Evolutionary conservation across 371 early-diverging fungal genomes (phyloP), one percentile per base, ranked within the genome.

Genomic region (Mortierella sp.): DNA sequence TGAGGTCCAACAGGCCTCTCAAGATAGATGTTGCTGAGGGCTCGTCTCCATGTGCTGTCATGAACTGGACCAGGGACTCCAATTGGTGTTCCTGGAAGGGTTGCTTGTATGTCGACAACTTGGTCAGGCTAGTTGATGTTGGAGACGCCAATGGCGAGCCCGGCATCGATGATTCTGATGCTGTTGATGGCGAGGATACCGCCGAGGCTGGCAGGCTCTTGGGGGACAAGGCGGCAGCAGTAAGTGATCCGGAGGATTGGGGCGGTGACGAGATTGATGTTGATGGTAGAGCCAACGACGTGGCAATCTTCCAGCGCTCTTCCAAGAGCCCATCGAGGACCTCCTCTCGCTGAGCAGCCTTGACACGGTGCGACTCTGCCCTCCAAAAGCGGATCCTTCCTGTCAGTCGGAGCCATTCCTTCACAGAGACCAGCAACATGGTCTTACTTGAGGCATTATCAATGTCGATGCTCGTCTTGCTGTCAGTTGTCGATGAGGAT

Each of bases 331-430:
- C 21, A 19, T 81, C 75, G 37, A 85, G 76, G 19, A 72, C 69
- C 24, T 40, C 43, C 46, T 81, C 81, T n/a, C 86, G 71, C 69
- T 81, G 69, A 19, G 72, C 78, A 21, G 79, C 54, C 69, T 85
- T 85, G 50, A 85, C 51, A 3, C 79, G 75, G 54, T 85, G 86
- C 8, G 86, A 85, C 69, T 85, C 86, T 57, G 76, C 74, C 67
- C 86, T 72, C 86, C 86, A 85, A 67, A 67, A 79, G 6, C 86
- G 78, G 67, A 85, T 76, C 53, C 81, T 64, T 0, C 64, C 76
- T 11, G 74, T 61, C 78, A 81, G 44, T 26, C 69, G 54, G 55
- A 85, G 28, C 86, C 86, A 85, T 5, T 78, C 76, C 24, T 51
- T 51, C 14, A 78, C 78, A 5, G 86, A 72, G 26, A 85, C n/a